phyloP scores from a whole-genome alignment of 768 basidiomycete species.

The Suillus decipiens region DNA sequence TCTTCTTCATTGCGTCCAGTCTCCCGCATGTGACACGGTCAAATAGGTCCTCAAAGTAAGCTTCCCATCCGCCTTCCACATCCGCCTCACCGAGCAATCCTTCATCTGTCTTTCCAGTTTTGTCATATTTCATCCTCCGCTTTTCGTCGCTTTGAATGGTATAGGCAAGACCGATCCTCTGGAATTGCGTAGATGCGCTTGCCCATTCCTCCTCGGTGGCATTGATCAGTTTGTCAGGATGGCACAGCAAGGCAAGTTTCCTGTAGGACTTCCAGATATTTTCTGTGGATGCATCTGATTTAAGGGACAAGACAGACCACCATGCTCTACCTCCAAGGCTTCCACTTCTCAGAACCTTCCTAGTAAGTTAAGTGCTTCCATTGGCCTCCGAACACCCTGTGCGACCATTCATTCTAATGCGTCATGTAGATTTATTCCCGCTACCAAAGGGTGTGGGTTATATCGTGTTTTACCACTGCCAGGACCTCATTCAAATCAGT shows the following conservation, averaged over 20 bases:
- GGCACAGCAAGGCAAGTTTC: constrained; percentile 74
- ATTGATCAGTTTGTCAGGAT: constrained; percentile 87
- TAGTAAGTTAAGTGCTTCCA: too few species aligned
- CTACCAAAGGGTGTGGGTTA: too few species aligned
- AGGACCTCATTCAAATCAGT: too few species aligned
- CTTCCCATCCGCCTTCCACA: constrained; percentile 88
- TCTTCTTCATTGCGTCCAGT: constrained; percentile 91
- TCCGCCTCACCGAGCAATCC: constrained; percentile 67
- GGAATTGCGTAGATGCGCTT: constrained; percentile 77
- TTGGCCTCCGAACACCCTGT: too few species aligned
- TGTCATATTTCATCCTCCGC: constrained; percentile 76
- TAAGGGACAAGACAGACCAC: constrained; percentile 67
- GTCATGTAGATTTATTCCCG: too few species aligned
- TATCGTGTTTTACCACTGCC: too few species aligned
- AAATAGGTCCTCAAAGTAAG: constrained; percentile 91
- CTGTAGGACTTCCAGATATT: constrained; percentile 86
- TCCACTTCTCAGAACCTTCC: too few species aligned
- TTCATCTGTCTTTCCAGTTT: constrained; percentile 85
- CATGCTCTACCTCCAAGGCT: too few species aligned
- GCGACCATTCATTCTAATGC: too few species aligned
- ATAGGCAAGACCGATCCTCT: constrained; percentile 94
- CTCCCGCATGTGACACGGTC: constrained; percentile 83
- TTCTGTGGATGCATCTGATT: constrained; percentile 54
- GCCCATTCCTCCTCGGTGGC: constrained; percentile 61
- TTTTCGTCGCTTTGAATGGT: constrained; percentile 81